Base-by-base conservation (phyloP, 768 basidiomycete genomes). In the Kwoniella dendrophila region DNA sequence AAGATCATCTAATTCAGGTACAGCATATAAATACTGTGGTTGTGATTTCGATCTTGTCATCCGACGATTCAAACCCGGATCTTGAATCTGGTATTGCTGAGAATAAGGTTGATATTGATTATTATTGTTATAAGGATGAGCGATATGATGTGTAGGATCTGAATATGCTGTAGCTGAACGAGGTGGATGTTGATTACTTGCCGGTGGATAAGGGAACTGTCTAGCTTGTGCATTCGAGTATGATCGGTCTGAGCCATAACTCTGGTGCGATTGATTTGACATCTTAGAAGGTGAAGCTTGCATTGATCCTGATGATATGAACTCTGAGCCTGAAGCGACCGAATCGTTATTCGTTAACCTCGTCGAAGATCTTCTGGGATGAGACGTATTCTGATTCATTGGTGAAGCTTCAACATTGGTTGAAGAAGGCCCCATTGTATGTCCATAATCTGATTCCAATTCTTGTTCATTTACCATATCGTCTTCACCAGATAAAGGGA, bases 401-500 rank as follows among this genome's bases (percentile, higher is more conserved):
- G 68, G 55, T 11, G 51, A 48, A 4, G 50, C 16, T 34, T 59
- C 51, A 1, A 57, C 55, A 6, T 66, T 22, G 11, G 51, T 59
- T 30, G 56, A 60, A 16, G 56, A 56, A 6, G 54, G 47, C 27
- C 57, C 58, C 1, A 1, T 22, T 1, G 6, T 32, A 16, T 34
- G 45, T 3, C 27, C 32, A n/a, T 1, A 41, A 7, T 41, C 40
- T 3, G 43, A 36, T n/a, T 57, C 58, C 3, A 10, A 14, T 29
- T 26, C 20, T 27, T 22, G 14, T 5, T 16, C 32, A 12, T 26
- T 12, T 34, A 24, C 56, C 10, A 53, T 34, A 18, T 63, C 67
- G 30, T 73, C 72, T 34, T 63, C 62, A 2, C 67, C 73, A 18
- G 68, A 62, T 6, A 74, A 48, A 5, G 70, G 66, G 2, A 59